A percentile compares a stretch with the other conserved stretches of the same genome.
Conservation (phyloP, 2,329 filamentous ascomycete species). For the Cladorrhinum sp. region DNA sequence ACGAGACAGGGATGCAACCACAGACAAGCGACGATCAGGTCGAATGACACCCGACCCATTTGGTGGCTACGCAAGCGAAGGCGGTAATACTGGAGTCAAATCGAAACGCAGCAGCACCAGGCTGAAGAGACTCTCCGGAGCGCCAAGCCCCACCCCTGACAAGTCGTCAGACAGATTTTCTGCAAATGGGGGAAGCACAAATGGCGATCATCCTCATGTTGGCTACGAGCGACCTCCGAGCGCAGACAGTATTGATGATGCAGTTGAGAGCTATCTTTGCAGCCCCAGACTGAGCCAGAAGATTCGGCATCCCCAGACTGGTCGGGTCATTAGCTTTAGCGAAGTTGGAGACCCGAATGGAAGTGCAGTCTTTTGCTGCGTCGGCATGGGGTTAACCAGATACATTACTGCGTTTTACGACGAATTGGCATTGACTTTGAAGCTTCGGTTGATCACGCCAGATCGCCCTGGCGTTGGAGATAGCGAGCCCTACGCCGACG, state of each 20-base stretch:
- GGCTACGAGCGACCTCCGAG: slow-evolving; percentile 73
- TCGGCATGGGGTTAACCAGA: slow-evolving; percentile 94
- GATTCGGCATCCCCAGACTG: slow-evolving; percentile 80
- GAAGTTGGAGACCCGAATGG: slow-evolving; percentile 93
- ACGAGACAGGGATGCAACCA: slow-evolving; percentile 47
- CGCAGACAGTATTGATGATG: slow-evolving; percentile 82
- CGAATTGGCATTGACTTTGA: slow-evolving; percentile 84
- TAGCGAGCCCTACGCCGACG: slow-evolving; percentile 80
- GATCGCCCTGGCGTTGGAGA: slow-evolving; percentile 93
- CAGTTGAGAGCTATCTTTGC: slow-evolving; percentile 79
- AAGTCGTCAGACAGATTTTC: slow-evolving; percentile 27
- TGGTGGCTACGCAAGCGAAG: slow-evolving; percentile 35
- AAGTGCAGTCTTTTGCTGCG: slow-evolving; percentile 90
- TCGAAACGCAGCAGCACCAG: slow-evolving; percentile 56
- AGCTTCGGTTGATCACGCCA: slow-evolving; percentile 85
- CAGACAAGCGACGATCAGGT: slow-evolving; percentile 45
- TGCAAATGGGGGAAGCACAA: slow-evolving; percentile 23
- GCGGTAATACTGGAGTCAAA: slow-evolving; percentile 31
- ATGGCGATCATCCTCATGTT: slow-evolving; percentile 39
- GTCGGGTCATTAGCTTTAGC: slow-evolving; percentile 88
- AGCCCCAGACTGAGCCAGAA: slow-evolving; percentile 84
- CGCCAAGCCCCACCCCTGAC: slow-evolving; percentile 42
- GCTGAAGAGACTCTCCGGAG: slow-evolving; percentile 56
- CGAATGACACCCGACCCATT: slow-evolving; percentile 47
- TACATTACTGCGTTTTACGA: slow-evolving; percentile 98